These are phyloP conservation scores for Purshia tridentata DNA, from an alignment of 306 rosid genomes.

Conservation along the genomic window DNA sequence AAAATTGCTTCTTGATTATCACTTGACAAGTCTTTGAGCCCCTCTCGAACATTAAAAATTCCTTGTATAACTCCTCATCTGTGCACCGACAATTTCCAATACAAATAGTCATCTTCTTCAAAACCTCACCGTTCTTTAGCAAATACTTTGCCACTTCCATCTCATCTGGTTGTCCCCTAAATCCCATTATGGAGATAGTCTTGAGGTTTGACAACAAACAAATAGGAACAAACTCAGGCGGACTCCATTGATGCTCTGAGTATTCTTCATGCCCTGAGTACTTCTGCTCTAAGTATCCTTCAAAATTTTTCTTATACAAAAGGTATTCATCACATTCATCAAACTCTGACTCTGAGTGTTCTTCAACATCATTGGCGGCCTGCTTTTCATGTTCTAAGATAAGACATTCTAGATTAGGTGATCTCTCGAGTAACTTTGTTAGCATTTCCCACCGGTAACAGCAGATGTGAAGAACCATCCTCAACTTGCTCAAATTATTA, in stretches of 20 bases:
- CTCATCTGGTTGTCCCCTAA: not conserved
- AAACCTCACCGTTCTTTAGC: not conserved
- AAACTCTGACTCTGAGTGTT: not conserved
- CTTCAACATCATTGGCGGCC: not conserved
- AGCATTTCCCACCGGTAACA: not conserved
- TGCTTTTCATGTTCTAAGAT: not conserved
- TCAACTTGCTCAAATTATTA: not conserved
- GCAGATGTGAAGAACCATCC: not conserved
- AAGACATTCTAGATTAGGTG: not conserved
- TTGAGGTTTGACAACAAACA: not conserved
- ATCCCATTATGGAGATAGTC: not conserved
- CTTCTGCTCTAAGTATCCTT: no score
- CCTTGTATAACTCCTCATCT: not conserved
- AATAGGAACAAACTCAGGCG: not conserved
- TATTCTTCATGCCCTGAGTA: no score
- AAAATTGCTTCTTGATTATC: not conserved
- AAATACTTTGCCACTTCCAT: not conserved
- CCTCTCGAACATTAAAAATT: not conserved
- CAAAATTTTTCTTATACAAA: no score
- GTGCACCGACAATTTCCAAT: no score
- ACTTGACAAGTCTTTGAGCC: not conserved
- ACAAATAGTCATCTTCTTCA: constrained; percentile 2
- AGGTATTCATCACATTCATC: no score
- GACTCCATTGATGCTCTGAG: not conserved
- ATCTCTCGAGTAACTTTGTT: not conserved